These are phyloP conservation scores for Tricholoma sp. DNA, from an alignment of 768 basidiomycete species.

Conservation along the genomic window DNA sequence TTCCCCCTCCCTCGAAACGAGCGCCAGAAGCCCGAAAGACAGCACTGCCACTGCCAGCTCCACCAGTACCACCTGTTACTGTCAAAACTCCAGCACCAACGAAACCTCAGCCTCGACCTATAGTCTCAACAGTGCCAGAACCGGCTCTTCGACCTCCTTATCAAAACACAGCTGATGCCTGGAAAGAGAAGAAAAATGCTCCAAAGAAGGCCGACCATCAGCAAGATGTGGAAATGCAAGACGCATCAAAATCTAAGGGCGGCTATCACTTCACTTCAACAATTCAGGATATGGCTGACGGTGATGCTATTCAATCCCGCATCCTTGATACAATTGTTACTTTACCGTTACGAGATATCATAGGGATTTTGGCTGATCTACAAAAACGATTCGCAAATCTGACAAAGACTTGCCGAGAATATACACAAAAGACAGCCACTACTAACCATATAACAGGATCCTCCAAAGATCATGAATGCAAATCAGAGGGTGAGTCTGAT, in stretches of 20 bases:
- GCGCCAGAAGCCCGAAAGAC: no score
- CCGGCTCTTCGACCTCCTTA: background rate
- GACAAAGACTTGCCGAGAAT: slow-evolving; percentile 1
- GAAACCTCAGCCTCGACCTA: no score
- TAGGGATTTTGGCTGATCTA: slow-evolving; percentile 3
- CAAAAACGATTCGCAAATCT: slow-evolving; percentile 1
- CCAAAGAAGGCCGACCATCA: background rate
- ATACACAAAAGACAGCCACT: background rate
- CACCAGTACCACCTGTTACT: no score
- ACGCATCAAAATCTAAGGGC: no score
- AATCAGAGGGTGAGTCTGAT: background rate
- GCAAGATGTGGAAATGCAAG: no score
- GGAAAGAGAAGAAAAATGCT: background rate
- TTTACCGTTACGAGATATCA: background rate
- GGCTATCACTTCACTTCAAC: background rate
- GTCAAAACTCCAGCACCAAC: no score
- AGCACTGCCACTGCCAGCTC: no score
- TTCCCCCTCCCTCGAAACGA: no score
- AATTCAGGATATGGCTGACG: slow-evolving; percentile 2
- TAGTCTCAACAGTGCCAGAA: background rate
- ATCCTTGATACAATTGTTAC: slow-evolving; percentile 5
- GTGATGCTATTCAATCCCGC: background rate
- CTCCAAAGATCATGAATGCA: background rate
- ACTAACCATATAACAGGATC: background rate
- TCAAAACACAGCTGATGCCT: background rate